These are phyloP conservation scores for Colletotrichum liriopes DNA, from an alignment of 2,329 filamentous ascomycete genomes.

Conservation along the genomic window DNA sequence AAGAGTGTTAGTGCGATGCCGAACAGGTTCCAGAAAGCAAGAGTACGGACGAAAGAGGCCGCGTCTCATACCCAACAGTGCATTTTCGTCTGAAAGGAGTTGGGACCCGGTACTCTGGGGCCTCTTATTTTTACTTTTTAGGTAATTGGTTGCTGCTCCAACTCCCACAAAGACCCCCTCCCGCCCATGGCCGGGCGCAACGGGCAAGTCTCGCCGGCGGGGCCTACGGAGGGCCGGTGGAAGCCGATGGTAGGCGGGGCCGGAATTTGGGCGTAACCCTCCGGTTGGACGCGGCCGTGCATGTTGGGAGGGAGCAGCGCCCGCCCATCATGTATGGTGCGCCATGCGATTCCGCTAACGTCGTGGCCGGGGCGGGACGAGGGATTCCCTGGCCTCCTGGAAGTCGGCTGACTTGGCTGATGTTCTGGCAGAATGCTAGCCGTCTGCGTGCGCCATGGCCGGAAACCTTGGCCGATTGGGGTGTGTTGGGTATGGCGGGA, in stretches of 20 bases:
- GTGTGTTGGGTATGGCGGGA: not conserved
- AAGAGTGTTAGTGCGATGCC: slow-evolving; percentile 17
- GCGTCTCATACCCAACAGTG: too few species aligned
- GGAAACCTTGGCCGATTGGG: slow-evolving; percentile 17
- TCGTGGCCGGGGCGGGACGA: slow-evolving; percentile 16
- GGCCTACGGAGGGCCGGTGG: slow-evolving; percentile 30
- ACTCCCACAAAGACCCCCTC: too few species aligned
- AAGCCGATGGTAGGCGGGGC: slow-evolving; percentile 42
- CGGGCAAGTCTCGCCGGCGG: slow-evolving; percentile 35
- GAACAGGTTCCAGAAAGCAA: not conserved
- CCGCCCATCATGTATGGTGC: not conserved
- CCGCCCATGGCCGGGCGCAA: slow-evolving; percentile 8
- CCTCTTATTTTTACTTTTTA: slow-evolving; percentile 35
- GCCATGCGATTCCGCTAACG: slow-evolving; percentile 7
- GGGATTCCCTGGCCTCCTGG: slow-evolving; percentile 27
- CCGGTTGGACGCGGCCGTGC: slow-evolving; percentile 31
- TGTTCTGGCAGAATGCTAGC: slow-evolving; percentile 4
- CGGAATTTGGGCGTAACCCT: not conserved
- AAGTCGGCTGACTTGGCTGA: slow-evolving; percentile 40
- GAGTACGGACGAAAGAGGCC: not conserved
- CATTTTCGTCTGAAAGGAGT: not conserved
- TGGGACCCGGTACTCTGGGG: slow-evolving; percentile 18
- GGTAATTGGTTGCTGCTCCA: slow-evolving; percentile 30
- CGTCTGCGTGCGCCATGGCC: not conserved
- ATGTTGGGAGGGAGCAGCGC: not conserved